Evolutionary conservation across 106 monocot species (phyloP).

Genomic region (Platanthera zijinensis): DNA sequence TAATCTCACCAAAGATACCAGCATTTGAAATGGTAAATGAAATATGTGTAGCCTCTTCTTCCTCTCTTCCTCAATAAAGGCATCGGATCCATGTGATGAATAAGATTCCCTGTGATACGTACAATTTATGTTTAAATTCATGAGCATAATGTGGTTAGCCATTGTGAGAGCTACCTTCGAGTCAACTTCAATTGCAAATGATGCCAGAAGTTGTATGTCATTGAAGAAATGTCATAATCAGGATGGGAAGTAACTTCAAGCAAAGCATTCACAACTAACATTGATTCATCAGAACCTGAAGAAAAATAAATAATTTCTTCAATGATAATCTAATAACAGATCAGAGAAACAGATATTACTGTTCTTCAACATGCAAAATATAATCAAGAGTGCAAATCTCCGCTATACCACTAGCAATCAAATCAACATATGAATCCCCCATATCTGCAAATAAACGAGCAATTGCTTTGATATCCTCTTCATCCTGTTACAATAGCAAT

Average conservation of each 20-base stretch:
- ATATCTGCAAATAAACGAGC: constrained; percentile 95
- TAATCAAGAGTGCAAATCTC: not conserved
- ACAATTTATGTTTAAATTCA: not conserved
- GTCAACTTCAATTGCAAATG: constrained; percentile 64
- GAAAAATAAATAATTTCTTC: not conserved
- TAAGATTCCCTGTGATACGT: constrained; percentile 48
- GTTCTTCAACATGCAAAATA: constrained; percentile 7
- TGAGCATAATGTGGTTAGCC: not conserved
- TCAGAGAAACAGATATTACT: not conserved
- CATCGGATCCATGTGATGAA: constrained; percentile 50
- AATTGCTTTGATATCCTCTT: constrained; percentile 97
- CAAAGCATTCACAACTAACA: constrained; percentile 78
- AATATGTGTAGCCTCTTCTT: constrained; percentile 54
- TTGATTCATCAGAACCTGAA: constrained; percentile 87
- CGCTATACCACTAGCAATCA: constrained; percentile 76
- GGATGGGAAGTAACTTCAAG: constrained; percentile 94
- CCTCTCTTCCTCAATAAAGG: constrained; percentile 48
- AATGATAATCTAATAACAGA: constrained; percentile 1
- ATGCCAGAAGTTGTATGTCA: constrained; percentile 99
- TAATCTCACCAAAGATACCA: constrained; percentile 71
- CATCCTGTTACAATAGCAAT: constrained; percentile 48
- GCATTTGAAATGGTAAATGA: constrained; percentile 55
- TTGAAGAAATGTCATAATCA: constrained; percentile 93
- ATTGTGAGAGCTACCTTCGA: constrained; percentile 32
- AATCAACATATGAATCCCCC: constrained; percentile 95